A percentile compares a stretch with the other conserved stretches of the same genome.
These are phyloP conservation scores for Botrytis elliptica DNA, from an alignment of 2,329 filamentous ascomycete genomes.

Conservation along the genomic window DNA sequence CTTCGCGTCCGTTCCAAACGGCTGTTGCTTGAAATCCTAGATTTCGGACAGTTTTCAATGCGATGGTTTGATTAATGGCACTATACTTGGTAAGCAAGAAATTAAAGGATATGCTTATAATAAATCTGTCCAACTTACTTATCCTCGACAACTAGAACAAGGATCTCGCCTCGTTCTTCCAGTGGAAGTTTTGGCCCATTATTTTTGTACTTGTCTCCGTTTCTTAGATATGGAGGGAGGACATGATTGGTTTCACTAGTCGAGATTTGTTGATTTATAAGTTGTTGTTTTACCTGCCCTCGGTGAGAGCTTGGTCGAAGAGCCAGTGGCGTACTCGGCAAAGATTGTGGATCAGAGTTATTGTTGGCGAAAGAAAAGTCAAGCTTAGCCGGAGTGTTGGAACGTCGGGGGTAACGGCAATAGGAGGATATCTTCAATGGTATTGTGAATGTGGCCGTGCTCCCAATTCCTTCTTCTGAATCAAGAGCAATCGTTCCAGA, in stretches of 20 bases:
- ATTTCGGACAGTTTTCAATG: constrained; percentile 31
- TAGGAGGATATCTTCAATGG: constrained; percentile 29
- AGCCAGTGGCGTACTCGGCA: neutral
- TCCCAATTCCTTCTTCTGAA: constrained; percentile 26
- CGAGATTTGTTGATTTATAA: constrained; percentile 27
- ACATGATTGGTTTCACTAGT: constrained; percentile 16
- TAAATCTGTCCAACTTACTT: constrained; percentile 26
- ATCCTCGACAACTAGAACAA: constrained; percentile 33
- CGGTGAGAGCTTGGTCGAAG: constrained; percentile 8
- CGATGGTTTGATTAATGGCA: constrained; percentile 35
- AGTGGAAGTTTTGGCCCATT: neutral
- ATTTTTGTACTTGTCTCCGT: neutral
- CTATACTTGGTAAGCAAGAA: constrained; percentile 20
- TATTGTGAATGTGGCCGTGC: constrained; percentile 30
- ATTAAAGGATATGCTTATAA: neutral
- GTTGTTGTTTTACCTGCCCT: neutral
- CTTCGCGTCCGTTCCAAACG: constrained; percentile 35
- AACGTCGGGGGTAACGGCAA: constrained; percentile 1
- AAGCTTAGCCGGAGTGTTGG: neutral
- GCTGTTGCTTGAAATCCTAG: constrained; percentile 32
- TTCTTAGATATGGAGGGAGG: constrained; percentile 1
- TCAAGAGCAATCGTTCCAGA: constrained; percentile 28
- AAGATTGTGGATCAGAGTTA: neutral
- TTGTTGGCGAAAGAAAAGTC: neutral
- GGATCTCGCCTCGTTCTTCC: constrained; percentile 26